Evolutionary conservation across 495 filamentous ascomycete genomes (phyloP).

Genomic region (Daldinia grandis): DNA sequence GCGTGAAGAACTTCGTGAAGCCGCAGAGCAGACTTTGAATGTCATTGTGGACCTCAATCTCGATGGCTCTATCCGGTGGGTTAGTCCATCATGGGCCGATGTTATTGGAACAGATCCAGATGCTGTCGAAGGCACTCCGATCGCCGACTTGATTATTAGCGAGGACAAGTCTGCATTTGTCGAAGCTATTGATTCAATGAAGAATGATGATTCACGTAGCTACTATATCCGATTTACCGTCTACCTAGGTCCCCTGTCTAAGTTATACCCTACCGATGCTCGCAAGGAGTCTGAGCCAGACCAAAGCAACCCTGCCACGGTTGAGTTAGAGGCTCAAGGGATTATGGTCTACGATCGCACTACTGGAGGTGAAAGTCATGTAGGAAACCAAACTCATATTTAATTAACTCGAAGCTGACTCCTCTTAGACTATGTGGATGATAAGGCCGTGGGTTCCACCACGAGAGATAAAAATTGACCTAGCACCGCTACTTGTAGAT

Average conservation of each 20-base stretch:
- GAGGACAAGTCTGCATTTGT: slow-evolving; percentile 80
- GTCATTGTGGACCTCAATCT: slow-evolving; percentile 92
- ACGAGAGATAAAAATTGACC: slow-evolving; percentile 92
- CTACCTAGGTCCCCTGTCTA: slow-evolving; percentile 76
- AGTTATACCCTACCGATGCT: slow-evolving; percentile 62
- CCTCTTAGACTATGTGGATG: slow-evolving; percentile 96
- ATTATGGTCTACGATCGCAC: slow-evolving; percentile 96
- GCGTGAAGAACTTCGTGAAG: slow-evolving; percentile 90
- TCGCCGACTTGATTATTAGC: slow-evolving; percentile 79
- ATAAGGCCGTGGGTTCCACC: slow-evolving; percentile 89
- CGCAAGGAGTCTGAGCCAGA: slow-evolving; percentile 57
- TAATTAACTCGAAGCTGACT: slow-evolving; percentile 36
- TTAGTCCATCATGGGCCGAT: slow-evolving; percentile 95
- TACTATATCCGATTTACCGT: slow-evolving; percentile 89
- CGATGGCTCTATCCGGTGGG: slow-evolving; percentile 89
- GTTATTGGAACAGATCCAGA: slow-evolving; percentile 83
- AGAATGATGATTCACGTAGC: slow-evolving; percentile 90
- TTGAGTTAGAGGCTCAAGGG: slow-evolving; percentile 92
- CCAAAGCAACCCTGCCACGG: slow-evolving; percentile 57
- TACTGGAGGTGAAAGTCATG: slow-evolving; percentile 87
- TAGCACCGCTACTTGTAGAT: slow-evolving; percentile 90
- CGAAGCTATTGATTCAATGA: slow-evolving; percentile 85
- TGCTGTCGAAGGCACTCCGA: slow-evolving; percentile 76
- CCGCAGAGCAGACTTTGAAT: slow-evolving; percentile 94
- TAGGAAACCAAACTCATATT: slow-evolving; percentile 57